Evolutionary conservation across 192 early-diverging fungal species (phyloP), one percentile per base, ranked within the genome.

Genomic region (Linnemannia schmuckeri): DNA sequence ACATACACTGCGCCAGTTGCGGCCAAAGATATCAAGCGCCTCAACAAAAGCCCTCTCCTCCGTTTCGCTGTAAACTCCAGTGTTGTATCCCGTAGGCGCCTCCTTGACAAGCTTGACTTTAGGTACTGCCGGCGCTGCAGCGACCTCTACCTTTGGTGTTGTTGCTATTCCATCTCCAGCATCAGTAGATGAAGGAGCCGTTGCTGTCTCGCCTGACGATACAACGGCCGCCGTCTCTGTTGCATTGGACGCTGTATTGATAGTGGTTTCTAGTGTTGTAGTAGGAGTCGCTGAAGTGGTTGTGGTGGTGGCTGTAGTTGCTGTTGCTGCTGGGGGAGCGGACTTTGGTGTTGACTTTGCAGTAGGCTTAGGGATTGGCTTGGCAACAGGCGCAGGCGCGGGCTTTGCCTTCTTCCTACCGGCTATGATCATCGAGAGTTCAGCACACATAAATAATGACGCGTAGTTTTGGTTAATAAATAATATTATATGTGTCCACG

Each of bases 21-120:
- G 91, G 22, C 97, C 97, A 89, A 90, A 96, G 41, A 95, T 77
- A 55, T 97, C 95, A 9, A 98, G 85, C 1, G 94, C 97, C 68
- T 95, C 94, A 10, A 93, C 78, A 82, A 98, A 98, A 69, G 81
- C 85, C 22, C 75, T 77, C 83, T 97, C 94, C 79, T 98, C 97
- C 9, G 91, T 91, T 54, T 96, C 95, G 0, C 93, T 92, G 78
- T 96, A 98, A 9, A 93, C 94, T 20, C 97, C 97, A 7, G 92
- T 92, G 46, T 93, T 94, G 46, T 92, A 87, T 70, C 89, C 93
- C 20, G 66, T 63, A 77, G 90, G 81, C 72, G 93, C 75, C 83
- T 90, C 63, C 87, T 84, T 92, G 71, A 70, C 38, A 18, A 68
- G 88, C 37, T 90, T 91, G 17, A 54, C 82, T 20, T 89, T 90